Conservation (phyloP, 306 rosid genomes). For the Prunus mira region DNA sequence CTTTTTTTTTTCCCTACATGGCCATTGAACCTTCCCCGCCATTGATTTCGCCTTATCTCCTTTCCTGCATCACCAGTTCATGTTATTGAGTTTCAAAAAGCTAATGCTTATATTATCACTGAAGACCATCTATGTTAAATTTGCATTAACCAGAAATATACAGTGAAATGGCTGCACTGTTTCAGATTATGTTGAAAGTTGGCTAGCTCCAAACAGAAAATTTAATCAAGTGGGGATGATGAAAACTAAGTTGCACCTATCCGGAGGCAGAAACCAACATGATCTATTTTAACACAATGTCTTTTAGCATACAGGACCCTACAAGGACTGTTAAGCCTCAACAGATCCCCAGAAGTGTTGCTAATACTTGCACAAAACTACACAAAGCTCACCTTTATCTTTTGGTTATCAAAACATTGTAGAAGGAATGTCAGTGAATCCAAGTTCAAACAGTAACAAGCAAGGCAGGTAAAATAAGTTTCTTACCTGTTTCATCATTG, state of each 20-base stretch:
- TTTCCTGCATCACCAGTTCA: constrained; percentile 52
- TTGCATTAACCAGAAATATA: neutral
- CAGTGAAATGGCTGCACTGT: neutral
- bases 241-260: neutral
- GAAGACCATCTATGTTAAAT: too few relatives aligned
- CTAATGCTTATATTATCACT: too few relatives aligned
- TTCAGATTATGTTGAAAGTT: neutral
- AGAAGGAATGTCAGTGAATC: neutral
- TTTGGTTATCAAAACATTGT: neutral
- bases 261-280: neutral
- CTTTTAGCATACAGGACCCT: neutral
- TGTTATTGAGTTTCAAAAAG: neutral
- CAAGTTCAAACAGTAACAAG: neutral
- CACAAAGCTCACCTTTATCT: neutral
- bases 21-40: constrained; percentile 51
- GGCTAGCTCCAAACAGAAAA: neutral
- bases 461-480: constrained; percentile 11
- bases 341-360: neutral
- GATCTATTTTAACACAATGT: neutral
- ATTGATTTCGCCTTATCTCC: constrained; percentile 45
- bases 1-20: constrained; percentile 19
- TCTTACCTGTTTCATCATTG: constrained; percentile 78
- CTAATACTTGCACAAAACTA: neutral
- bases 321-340: neutral
- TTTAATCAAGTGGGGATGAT: neutral